These are phyloP conservation scores for Venturia nashicola DNA, from an alignment of 2,329 filamentous ascomycete species.

Conservation along the genomic window DNA sequence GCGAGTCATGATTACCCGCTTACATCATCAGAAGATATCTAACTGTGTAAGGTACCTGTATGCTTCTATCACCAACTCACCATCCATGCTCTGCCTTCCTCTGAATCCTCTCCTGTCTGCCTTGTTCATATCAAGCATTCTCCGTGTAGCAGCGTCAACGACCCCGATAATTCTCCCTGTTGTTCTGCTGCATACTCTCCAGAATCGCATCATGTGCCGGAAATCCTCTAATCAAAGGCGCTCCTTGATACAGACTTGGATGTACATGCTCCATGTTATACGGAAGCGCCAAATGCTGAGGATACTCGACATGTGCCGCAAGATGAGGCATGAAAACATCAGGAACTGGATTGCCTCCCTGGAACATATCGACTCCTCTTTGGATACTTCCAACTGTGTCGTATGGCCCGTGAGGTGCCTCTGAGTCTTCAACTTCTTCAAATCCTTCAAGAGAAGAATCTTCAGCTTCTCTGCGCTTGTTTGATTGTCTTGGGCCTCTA, in stretches of 20 bases:
- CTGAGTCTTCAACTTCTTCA: background rate
- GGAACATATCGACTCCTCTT: background rate
- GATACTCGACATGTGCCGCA: background rate
- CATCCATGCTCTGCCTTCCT: no score
- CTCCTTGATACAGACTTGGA: background rate
- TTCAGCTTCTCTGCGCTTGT: background rate
- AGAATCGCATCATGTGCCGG: background rate
- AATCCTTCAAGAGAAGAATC: background rate
- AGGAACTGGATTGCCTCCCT: background rate
- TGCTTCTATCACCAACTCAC: no score
- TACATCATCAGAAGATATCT: no score
- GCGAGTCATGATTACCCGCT: background rate
- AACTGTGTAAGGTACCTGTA: no score
- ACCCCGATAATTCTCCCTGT: background rate
- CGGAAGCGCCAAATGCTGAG: background rate
- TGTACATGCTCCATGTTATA: background rate
- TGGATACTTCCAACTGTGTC: background rate
- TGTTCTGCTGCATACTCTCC: background rate
- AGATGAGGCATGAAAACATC: background rate
- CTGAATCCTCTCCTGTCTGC: no score
- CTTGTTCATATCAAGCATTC: background rate
- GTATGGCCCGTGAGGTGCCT: background rate
- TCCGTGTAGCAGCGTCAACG: background rate
- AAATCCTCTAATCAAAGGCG: background rate
- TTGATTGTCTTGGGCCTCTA: background rate